Evolutionary conservation across 2,329 filamentous ascomycete genomes (phyloP).

Genomic region (Dothideomycetes sp.): DNA sequence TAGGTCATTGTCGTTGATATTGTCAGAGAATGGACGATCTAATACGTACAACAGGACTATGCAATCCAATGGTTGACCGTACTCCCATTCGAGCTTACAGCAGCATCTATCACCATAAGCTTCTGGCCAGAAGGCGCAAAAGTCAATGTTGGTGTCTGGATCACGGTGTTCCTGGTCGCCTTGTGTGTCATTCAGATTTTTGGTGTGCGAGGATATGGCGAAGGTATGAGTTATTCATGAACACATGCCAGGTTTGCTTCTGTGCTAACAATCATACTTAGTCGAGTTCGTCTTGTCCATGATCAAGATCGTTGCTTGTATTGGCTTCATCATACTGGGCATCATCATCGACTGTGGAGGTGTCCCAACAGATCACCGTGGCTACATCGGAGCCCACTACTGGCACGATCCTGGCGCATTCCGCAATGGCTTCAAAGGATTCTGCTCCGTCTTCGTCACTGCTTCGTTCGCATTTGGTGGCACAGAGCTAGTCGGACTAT

Average conservation of each 20-base stretch:
- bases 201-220: slow-evolving; percentile 23
- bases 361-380: slow-evolving; percentile 40
- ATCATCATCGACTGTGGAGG: slow-evolving; percentile 50
- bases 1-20: too few relatives aligned
- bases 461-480: slow-evolving; percentile 54
- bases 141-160: slow-evolving; percentile 19
- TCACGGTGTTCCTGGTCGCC: slow-evolving; percentile 21
- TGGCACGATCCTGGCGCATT: slow-evolving; percentile 26
- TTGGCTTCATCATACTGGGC: slow-evolving; percentile 55
- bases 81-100: slow-evolving; percentile 21
- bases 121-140: slow-evolving; percentile 13
- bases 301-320: slow-evolving; percentile 32
- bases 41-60: too few relatives aligned
- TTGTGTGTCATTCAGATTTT: slow-evolving; percentile 22
- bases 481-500: slow-evolving; percentile 44
- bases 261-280: background rate
- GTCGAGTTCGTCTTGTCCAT: slow-evolving; percentile 24
- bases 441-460: slow-evolving; percentile 53
- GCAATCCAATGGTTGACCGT: slow-evolving; percentile 20
- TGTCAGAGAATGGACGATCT: too few relatives aligned
- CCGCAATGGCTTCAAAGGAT: slow-evolving; percentile 50
- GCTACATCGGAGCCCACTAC: slow-evolving; percentile 51
- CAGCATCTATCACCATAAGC: slow-evolving; percentile 14
- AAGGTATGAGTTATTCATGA: too few relatives aligned
- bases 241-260: too few relatives aligned